Base-by-base conservation (phyloP, 306 rosid genomes). In the Glycine soja region DNA sequence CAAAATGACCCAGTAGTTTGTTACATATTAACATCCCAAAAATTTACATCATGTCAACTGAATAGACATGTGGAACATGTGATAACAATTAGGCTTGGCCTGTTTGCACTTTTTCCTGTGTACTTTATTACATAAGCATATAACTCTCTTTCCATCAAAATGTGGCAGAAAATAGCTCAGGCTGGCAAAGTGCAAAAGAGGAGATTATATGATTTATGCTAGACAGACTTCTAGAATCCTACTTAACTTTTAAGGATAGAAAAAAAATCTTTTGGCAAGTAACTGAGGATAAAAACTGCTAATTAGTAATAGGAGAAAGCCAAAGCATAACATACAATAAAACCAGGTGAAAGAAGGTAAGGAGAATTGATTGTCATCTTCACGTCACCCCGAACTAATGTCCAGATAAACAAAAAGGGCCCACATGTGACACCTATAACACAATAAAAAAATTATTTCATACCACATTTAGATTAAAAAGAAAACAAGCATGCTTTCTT, bases 331-430 rank as follows among this genome's bases (percentile, higher is more conserved):
- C 75, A 59, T 91, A 93, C 97, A 86, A 80, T 15, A 86, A 91
- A 93, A 48, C 97, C 93, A 61, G 92, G 94, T 13, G 93, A 88
- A 74, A 90, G 61, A 79, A 93, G 85, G 79, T 85, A 38, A 66
- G 93, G 91, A 87, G 91, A 93, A 77, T 87, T 75, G 47, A 93
- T 13, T 47, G 92, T 77, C 85, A 50, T 80, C 89, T 86, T 88
- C 89, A 89, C 77, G 89, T 93, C 97, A 74, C 98, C 97, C 83
- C 79, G 78, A 79, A 90, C 30, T 18, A 86, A 86, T 8, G 94
- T 91, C 97, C 90, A 89, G 46, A 88, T 58, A 81, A 91, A 86
- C 87, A 91, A 80, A 83, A 83, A 15, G 3, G 97, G 98, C 62
- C 91, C 89, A 73, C 98, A 93, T 43, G 86, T 43, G 66, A 93